phyloP scores from a whole-genome alignment of 495 filamentous ascomycete genomes.

The Acidomyces sp. region DNA sequence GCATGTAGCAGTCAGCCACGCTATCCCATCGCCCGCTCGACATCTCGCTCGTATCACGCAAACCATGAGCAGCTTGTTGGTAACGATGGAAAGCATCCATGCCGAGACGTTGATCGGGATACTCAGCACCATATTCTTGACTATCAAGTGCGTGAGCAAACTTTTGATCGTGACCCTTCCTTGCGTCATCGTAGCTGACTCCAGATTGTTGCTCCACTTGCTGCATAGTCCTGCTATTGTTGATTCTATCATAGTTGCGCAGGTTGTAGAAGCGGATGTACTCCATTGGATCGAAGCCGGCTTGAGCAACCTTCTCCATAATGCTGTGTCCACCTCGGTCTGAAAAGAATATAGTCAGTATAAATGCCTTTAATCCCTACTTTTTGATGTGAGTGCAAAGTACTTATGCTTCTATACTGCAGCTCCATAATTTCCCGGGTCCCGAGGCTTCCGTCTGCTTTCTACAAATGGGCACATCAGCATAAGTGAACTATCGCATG shows the following conservation, averaged over 20 bases:
- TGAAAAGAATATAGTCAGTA: too few relatives aligned
- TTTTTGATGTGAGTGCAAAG: too few relatives aligned
- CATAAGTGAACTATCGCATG: too few relatives aligned
- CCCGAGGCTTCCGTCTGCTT: conserved; percentile 62
- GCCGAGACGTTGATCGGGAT: conserved; percentile 7
- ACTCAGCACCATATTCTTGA: conserved; percentile 14
- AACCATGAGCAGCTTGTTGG: conserved; percentile 47
- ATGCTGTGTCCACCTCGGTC: conserved; percentile 78
- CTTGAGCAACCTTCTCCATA: conserved; percentile 51
- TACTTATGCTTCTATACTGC: conserved; percentile 81
- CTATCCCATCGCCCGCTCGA: conserved; percentile 53
- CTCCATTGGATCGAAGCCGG: conserved; percentile 26
- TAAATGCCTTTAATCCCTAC: too few relatives aligned
- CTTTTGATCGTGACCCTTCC: conserved; percentile 49
- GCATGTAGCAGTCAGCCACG: conserved; percentile 76
- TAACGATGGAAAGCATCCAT: conserved; percentile 42
- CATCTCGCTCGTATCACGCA: conserved; percentile 21
- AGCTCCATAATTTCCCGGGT: conserved; percentile 96
- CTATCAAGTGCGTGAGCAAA: conserved; percentile 19
- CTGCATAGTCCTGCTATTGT: conserved; percentile 51
- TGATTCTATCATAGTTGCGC: conserved; percentile 84
- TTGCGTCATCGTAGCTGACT: conserved; percentile 59
- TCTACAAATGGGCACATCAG: too few relatives aligned
- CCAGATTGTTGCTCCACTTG: conserved; percentile 53
- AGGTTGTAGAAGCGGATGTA: conserved; percentile 96